Base-by-base conservation (phyloP, 768 basidiomycete species). In the Leccinum rimulosum region DNA sequence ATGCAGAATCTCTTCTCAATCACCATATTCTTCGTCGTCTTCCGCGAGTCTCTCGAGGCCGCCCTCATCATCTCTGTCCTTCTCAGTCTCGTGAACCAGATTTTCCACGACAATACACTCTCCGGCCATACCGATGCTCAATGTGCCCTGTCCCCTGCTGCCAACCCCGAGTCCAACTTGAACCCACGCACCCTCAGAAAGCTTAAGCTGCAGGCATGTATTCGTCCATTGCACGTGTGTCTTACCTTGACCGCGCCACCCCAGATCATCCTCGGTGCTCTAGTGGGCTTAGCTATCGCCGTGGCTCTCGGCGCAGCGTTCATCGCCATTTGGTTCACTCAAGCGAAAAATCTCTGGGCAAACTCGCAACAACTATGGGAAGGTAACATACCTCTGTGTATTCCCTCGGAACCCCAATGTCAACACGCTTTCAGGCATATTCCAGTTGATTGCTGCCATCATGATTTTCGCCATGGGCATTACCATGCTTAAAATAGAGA, bases 1-100 rank as follows among this genome's bases (percentile, higher is more conserved):
- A 66, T 66, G 62, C 27, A 25, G 61, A 82, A 85, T 68, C 76
- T 95, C 56, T 97, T 97, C 76, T 91, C 90, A 58, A 82, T 95
- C 57, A 86, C 93, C 68, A 93, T 98, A 65, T 97, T 95, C 80
- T 94, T 98, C 82, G 94, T 97, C 76, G 86, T 95, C 76, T 94
- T 96, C 74, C 85, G 95, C 70, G 95, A 97, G 82, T 90, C 93
- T 5, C 82, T 97, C 62, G 95, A 97, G 79, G 91, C 93, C 4
- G 86, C 85, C 47, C 89, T 98, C 77, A 93, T 98, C 80, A 76
- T 97, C 71, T 91, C 93, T 6, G 93, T 96, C 58, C 84, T 98
- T 51, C 87, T 96, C 54, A 86, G 91, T 63, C 86, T 98, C 61
- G 90, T 92, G n/a, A 86, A 96, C 67, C 93, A 95, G 64, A 84